These are phyloP conservation scores for Candida pini DNA, from an alignment of 805 yeast genomes.

Conservation along the genomic window DNA sequence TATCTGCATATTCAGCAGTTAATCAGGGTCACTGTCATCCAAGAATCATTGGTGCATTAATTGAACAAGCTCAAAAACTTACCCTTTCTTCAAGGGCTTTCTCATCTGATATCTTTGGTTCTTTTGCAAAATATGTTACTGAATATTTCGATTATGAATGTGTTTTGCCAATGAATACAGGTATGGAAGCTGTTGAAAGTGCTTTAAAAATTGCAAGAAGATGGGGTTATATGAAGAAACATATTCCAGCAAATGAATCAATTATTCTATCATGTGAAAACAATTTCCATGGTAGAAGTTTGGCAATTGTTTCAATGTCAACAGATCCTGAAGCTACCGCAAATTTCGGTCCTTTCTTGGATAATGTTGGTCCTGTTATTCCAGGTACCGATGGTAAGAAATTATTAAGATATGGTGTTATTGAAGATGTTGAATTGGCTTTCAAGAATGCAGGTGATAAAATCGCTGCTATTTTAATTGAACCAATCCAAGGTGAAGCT, in stretches of 20 bases:
- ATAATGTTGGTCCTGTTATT: slow-evolving; percentile 75
- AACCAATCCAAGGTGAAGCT: slow-evolving; percentile 98
- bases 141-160: slow-evolving; percentile 86
- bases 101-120: slow-evolving; percentile 82
- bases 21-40: slow-evolving; percentile 99
- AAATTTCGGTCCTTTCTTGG: slow-evolving; percentile 84
- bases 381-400: slow-evolving; percentile 64
- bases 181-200: slow-evolving; percentile 98
- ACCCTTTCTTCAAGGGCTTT: slow-evolving; percentile 92
- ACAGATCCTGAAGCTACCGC: slow-evolving; percentile 91
- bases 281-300: slow-evolving; percentile 95
- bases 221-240: slow-evolving; percentile 92
- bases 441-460: slow-evolving; percentile 78
- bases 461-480: slow-evolving; percentile 85
- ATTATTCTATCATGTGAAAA: slow-evolving; percentile 80
- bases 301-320: slow-evolving; percentile 93
- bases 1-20: slow-evolving; percentile 94
- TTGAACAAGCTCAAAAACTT: slow-evolving; percentile 78
- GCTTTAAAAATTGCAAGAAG: slow-evolving; percentile 91
- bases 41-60: slow-evolving; percentile 74
- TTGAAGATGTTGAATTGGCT: slow-evolving; percentile 82
- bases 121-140: slow-evolving; percentile 80
- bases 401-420: slow-evolving; percentile 74
- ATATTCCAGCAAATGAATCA: slow-evolving; percentile 78
- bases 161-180: slow-evolving; percentile 97